Percentiles rank a stretch among this genome's conserved stretches.
phyloP scores from a whole-genome alignment of 2,329 filamentous ascomycete genomes.

The Penicillium sp. region DNA sequence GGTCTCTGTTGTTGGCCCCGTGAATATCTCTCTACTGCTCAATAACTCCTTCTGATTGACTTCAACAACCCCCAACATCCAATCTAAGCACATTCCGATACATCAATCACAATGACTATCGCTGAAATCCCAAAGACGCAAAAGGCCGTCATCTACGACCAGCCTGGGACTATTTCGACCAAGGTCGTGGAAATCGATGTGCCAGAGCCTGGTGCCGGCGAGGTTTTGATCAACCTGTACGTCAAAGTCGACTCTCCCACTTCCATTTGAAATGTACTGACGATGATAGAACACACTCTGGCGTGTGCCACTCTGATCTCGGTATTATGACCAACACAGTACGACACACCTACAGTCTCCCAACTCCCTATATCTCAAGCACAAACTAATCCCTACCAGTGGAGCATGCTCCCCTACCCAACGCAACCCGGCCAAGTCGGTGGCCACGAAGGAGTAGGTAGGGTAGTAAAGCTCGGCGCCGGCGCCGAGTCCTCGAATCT shows the following conservation, averaged over 20 bases:
- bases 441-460: constrained; percentile 66
- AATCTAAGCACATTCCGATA: background rate
- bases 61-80: background rate
- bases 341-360: constrained; percentile 1
- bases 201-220: constrained; percentile 60
- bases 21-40: background rate
- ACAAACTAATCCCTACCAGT: constrained; percentile 36
- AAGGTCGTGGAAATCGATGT: constrained; percentile 62
- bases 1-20: too few relatives aligned
- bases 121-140: constrained; percentile 55
- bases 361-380: background rate
- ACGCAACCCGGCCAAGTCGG: constrained; percentile 61
- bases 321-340: constrained; percentile 52
- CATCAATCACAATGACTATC: constrained; percentile 30
- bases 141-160: constrained; percentile 62
- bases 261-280: constrained; percentile 1
- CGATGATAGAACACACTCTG: constrained; percentile 53
- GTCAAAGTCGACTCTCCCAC: background rate
- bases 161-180: constrained; percentile 62
- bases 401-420: constrained; percentile 55
- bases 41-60: background rate
- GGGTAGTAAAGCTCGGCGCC: constrained; percentile 61
- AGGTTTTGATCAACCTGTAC: constrained; percentile 61
- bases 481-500: constrained; percentile 55
- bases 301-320: constrained; percentile 62